Percentiles rank a stretch among this genome's conserved stretches.
These are phyloP conservation scores for Calonectria crousiana DNA, from an alignment of 2,329 filamentous ascomycete species.

Conservation along the genomic window DNA sequence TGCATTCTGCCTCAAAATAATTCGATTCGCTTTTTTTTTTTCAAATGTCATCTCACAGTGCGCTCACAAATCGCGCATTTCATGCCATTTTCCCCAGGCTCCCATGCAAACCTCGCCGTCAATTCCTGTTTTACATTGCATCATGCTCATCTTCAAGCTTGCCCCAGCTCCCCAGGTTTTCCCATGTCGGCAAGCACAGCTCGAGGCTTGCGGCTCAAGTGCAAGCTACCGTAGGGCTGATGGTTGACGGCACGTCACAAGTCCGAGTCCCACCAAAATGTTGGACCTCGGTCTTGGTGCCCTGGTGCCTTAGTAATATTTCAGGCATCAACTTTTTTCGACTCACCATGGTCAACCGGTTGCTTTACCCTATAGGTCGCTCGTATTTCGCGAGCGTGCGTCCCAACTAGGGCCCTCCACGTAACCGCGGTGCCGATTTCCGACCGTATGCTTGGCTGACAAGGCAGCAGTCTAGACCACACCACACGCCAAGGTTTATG, in stretches of 20 bases:
- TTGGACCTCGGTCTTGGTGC: constrained; percentile 4
- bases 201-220: constrained; percentile 45
- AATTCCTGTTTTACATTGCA: constrained; percentile 33
- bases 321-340: constrained; percentile 23
- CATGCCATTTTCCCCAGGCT: neutral
- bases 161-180: constrained; percentile 39
- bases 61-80: neutral
- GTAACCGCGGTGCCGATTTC: constrained; percentile 10
- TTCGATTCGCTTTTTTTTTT: constrained; percentile 22
- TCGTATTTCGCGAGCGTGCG: neutral
- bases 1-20: constrained; percentile 9
- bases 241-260: constrained; percentile 30
- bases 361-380: constrained; percentile 7
- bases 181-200: constrained; percentile 41
- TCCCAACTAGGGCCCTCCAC: neutral
- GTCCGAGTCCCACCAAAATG: constrained; percentile 30
- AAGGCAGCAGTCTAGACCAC: constrained; percentile 13
- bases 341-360: neutral
- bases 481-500: constrained; percentile 10
- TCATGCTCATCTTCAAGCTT: constrained; percentile 23
- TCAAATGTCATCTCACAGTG: neutral
- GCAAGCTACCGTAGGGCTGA: constrained; percentile 47
- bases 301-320: constrained; percentile 12
- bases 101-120: constrained; percentile 15
- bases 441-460: constrained; percentile 12